Evolutionary conservation across 192 early-diverging fungal genomes (phyloP), one percentile per base, ranked within the genome.

Genomic region (Cetraspora pellucida): DNA sequence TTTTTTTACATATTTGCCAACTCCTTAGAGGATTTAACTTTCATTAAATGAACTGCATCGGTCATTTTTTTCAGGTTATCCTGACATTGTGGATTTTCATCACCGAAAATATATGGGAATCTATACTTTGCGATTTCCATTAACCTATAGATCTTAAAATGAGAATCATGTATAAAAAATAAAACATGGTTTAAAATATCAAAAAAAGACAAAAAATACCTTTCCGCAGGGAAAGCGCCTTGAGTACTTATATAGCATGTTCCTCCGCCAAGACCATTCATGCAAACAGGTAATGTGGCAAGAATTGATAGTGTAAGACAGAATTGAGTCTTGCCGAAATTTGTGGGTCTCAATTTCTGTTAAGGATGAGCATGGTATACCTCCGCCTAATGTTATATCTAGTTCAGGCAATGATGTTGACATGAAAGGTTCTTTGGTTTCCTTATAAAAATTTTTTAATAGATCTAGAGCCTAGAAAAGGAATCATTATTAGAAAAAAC

Each of bases 171-270:
- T 30, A 10, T 37, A 37, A 37, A 37, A n/a, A 37, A 37, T 37
- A 37, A 37, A 37, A 3, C 31, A 37, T 37, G 5, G 5, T 5
- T 37, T 37, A 1, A 14, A 19, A 10, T 17, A 4, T 9, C 13
- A 25, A 16, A 4, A 37, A 37, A 5, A 3, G 28, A 2, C 5
- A 5, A 1, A 28, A 27, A 23, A 30, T 63, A 75, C 74, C 74
- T 75, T 23, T 75, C 59, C 1, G 46, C 74, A 17, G 17, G 25
- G 11, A 75, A 63, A 25, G n/a, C 27, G 30, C 74, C 43, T 46
- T 75, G 54, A n/a, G 74, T 75, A 49, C 64, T 59, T 16, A 75
- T 75, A 49, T 57, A 75, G 64, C 74, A 75, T 13, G 63, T 59
- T 21, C 74, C 61, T 45, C 74, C 74, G 46, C 25, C 74, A 30